Evolutionary conservation across 2,329 filamentous ascomycete genomes (phyloP), one percentile per base, ranked within the genome.

Genomic region (Arthrobotrys megalospora): DNA sequence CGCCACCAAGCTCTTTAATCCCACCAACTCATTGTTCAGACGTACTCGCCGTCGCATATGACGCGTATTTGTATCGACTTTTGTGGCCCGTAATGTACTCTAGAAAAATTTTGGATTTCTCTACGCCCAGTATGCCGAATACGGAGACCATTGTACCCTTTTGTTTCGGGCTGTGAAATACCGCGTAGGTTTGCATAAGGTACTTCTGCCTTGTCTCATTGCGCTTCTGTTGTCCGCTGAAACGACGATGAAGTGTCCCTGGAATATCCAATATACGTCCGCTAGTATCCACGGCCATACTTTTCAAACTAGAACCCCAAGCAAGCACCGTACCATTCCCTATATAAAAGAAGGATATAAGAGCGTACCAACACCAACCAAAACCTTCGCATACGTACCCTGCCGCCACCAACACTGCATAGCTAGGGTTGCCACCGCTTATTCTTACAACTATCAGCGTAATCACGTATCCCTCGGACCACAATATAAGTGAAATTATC

Each of bases 381-480:
- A 16, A 7, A 11, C 41, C n/a, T 45, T 45, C 6, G 41, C n/a
- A 45, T 45, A 45, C n/a, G 16, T 45, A 45, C n/a, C 7, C 41
- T 12, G 41, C 41, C 1, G 60, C 60, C 7, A 16, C 12, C 10
- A 50, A 12, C 16, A 41, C 60, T 10, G 60, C 60, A 36, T 65
- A n/a, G n/a, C n/a, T n/a, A 65, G 3, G 19, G 38, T 19, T 65
- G 60, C 60, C 60, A 65, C 6, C 24, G 1, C 24, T 65, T 65
- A 21, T 65, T 65, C 24, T 65, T 65, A 19, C 48, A 41, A 16
- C 28, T 45, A 16, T 65, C 60, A 14, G 38, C 28, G 11, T 65
- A 65, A 21, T 65, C 60, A 21, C 60, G 48, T 6, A 65, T 65
- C 8, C 60, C 60, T 19, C 60, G 10, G 1, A 65, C 14, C 1